These are phyloP conservation scores for Auriscalpium microsporum DNA, from an alignment of 768 basidiomycete species.

Conservation along the genomic window DNA sequence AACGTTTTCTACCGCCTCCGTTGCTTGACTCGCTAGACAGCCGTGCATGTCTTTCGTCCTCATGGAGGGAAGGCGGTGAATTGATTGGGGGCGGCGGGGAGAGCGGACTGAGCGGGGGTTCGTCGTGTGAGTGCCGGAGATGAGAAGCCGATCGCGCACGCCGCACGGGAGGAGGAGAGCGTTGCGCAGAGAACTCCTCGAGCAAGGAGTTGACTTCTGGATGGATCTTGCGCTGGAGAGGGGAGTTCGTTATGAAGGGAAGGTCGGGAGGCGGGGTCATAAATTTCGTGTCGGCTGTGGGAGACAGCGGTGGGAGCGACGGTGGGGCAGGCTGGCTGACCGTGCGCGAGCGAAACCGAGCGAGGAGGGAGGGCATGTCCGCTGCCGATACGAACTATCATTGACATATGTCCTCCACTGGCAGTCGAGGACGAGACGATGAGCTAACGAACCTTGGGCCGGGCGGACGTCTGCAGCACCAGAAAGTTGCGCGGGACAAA, in stretches of 20 bases:
- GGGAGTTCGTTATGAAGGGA: background rate
- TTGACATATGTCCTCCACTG: no score
- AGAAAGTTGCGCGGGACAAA: no score
- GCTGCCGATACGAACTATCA: background rate
- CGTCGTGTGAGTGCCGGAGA: background rate
- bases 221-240: background rate
- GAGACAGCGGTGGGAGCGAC: constrained; percentile 6
- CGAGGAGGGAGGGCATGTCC: constrained; percentile 23
- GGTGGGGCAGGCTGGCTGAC: constrained; percentile 17
- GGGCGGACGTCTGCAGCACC: no score
- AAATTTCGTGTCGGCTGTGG: constrained; percentile 6
- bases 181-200: background rate
- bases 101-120: background rate
- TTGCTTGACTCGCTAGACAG: background rate
- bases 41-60: background rate
- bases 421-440: no score
- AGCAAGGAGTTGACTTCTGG: constrained; percentile 1
- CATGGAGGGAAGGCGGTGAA: background rate
- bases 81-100: background rate
- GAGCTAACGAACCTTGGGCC: no score
- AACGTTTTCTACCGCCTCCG: background rate
- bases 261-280: constrained; percentile 1
- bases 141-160: background rate
- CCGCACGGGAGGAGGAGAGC: background rate
- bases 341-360: constrained; percentile 24